Conservation (phyloP, 257 asterid genomes). For the Primulina huaijiensis region DNA sequence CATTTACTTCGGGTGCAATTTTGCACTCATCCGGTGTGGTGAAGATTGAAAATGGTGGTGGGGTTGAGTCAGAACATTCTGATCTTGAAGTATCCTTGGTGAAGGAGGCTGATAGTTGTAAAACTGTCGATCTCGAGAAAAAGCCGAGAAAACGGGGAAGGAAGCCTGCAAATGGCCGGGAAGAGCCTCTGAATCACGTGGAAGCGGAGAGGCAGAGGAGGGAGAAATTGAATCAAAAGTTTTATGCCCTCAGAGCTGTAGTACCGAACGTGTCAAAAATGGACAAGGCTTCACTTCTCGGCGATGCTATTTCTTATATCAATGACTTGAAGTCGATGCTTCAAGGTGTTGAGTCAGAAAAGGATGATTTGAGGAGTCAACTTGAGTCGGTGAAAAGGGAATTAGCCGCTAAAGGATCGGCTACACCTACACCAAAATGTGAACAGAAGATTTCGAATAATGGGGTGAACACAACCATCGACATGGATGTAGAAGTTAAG, state of each 20-base stretch:
- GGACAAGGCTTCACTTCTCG: conserved; percentile 92
- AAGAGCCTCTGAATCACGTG: conserved; percentile 86
- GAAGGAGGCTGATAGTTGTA: conserved; percentile 66
- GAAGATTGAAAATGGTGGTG: conserved; percentile 38
- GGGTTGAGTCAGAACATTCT: conserved; percentile 66
- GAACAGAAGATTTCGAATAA: conserved; percentile 20
- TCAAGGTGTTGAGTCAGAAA: conserved; percentile 42
- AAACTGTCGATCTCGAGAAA: conserved; percentile 62
- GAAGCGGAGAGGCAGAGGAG: conserved; percentile 95
- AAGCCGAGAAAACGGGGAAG: conserved; percentile 75
- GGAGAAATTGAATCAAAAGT: conserved; percentile 80
- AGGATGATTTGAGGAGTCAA: conserved; percentile 48
- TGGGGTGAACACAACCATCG: conserved; percentile 19
- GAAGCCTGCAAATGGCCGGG: conserved; percentile 86
- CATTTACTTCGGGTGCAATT: conserved; percentile 64
- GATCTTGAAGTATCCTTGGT: conserved; percentile 79
- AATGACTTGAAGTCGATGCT: conserved; percentile 65
- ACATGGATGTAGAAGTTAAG: conserved; percentile 69
- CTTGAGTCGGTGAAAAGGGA: conserved; percentile 53
- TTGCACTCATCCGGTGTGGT: conserved; percentile 45
- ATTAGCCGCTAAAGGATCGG: conserved; percentile 29
- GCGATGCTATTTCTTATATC: conserved; percentile 78
- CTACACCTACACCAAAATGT: conserved; percentile 24
- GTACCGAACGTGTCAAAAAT: conserved; percentile 86
- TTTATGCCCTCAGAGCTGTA: conserved; percentile 77